These are phyloP conservation scores for Dactylellina cionopaga DNA, from an alignment of 2,329 filamentous ascomycete species.

Conservation along the genomic window DNA sequence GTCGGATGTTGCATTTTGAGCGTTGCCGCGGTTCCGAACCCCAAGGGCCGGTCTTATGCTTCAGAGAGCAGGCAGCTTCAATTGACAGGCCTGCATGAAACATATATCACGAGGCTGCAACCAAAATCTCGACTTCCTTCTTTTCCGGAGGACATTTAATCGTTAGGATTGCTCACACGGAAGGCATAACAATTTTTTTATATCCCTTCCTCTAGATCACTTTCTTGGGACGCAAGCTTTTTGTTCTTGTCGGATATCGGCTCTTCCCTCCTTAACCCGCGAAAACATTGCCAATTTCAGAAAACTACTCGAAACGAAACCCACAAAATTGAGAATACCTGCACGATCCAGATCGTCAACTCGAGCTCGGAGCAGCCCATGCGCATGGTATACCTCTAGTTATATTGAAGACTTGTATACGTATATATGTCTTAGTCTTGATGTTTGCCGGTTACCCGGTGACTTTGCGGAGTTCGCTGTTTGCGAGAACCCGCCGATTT, in stretches of 20 bases:
- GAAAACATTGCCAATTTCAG: conserved; percentile 38
- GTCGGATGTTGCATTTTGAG: too few species aligned
- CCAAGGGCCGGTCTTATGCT: too few species aligned
- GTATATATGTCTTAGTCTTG: too few species aligned
- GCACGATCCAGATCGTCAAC: not conserved
- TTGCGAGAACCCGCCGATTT: conserved; percentile 23
- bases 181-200: conserved; percentile 24
- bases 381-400: not conserved
- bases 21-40: too few species aligned
- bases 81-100: too few species aligned
- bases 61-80: too few species aligned
- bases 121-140: too few species aligned
- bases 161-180: not conserved
- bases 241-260: conserved; percentile 20
- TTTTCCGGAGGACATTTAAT: not conserved
- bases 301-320: conserved; percentile 33
- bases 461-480: conserved; percentile 5
- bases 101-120: too few species aligned
- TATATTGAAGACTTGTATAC: too few species aligned
- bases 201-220: conserved; percentile 17
- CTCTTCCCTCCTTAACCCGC: conserved; percentile 17
- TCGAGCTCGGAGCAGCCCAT: not conserved
- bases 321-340: conserved; percentile 23
- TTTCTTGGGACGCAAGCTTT: not conserved
- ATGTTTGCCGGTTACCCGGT: conserved; percentile 19